phyloP scores from a whole-genome alignment of 176 grass and related monocot genomes.

The Cenchrus americanus region DNA sequence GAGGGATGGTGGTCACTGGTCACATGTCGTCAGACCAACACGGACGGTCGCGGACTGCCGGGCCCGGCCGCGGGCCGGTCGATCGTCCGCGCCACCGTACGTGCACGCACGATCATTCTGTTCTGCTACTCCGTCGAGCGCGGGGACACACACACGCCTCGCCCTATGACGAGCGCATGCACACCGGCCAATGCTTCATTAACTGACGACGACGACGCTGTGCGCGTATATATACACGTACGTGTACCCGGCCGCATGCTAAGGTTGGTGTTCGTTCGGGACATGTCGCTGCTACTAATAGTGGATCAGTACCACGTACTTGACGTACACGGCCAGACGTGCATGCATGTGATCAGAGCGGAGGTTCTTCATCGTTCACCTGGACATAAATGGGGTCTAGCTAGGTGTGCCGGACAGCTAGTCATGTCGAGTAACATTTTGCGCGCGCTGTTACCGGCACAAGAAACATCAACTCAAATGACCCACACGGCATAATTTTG shows the following conservation, averaged over 20 bases:
- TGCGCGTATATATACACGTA: not conserved
- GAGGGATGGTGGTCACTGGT: not conserved
- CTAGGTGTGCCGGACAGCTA: not conserved
- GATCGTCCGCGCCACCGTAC: not conserved
- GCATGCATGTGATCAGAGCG: constrained; percentile 17
- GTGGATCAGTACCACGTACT: not conserved
- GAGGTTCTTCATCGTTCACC: not conserved
- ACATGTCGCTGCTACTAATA: not conserved
- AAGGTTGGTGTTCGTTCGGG: not conserved
- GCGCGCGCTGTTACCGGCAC: constrained; percentile 34
- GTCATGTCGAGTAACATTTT: constrained; percentile 33
- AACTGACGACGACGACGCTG: not conserved
- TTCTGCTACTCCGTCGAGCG: not conserved
- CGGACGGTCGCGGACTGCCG: not conserved
- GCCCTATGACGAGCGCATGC: not conserved
- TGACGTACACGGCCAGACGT: not conserved
- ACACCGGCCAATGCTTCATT: not conserved
- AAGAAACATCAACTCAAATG: constrained; percentile 53
- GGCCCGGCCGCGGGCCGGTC: not conserved
- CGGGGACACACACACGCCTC: not conserved
- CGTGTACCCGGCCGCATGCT: not conserved
- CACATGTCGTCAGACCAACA: constrained; percentile 3
- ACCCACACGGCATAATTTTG: not conserved
- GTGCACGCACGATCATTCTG: not conserved
- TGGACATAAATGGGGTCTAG: not conserved